Evolutionary conservation across 73 alveolate genomes (phyloP).

Genomic region (Paramecium caudatum): DNA sequence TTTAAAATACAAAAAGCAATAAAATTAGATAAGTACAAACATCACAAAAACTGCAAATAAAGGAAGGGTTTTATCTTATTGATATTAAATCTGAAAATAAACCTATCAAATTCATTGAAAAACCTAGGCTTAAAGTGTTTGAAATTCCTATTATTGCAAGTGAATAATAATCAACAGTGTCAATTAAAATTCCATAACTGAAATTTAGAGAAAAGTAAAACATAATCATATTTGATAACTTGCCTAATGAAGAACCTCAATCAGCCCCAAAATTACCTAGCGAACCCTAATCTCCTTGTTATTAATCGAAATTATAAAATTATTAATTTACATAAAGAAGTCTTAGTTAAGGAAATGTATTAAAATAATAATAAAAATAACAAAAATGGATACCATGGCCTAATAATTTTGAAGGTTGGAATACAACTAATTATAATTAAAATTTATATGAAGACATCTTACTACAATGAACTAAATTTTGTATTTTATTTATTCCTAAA

Average conservation of each 20-base stretch:
- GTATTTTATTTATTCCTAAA: neutral
- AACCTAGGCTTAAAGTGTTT: neutral
- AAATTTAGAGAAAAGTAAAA: neutral
- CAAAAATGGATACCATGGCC: neutral
- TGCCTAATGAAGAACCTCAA: neutral
- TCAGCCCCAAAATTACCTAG: neutral
- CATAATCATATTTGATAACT: neutral
- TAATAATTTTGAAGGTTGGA: constrained; percentile 35
- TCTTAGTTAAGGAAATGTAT: neutral
- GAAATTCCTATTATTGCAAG: neutral
- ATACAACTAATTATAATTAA: neutral
- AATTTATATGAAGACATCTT: constrained; percentile 1
- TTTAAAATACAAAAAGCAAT: neutral
- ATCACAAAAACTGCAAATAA: neutral
- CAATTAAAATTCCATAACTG: neutral
- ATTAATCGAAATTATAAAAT: neutral
- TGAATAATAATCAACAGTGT: constrained; percentile 6
- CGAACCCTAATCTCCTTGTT: constrained; percentile 7
- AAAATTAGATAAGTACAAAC: neutral
- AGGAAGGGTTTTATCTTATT: neutral
- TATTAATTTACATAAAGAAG: constrained; percentile 15
- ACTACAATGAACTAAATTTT: neutral
- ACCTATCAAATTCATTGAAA: neutral
- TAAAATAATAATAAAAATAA: neutral
- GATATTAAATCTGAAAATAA: neutral